phyloP scores from a whole-genome alignment of 257 asterid species.

The Nemophila menziesii region DNA sequence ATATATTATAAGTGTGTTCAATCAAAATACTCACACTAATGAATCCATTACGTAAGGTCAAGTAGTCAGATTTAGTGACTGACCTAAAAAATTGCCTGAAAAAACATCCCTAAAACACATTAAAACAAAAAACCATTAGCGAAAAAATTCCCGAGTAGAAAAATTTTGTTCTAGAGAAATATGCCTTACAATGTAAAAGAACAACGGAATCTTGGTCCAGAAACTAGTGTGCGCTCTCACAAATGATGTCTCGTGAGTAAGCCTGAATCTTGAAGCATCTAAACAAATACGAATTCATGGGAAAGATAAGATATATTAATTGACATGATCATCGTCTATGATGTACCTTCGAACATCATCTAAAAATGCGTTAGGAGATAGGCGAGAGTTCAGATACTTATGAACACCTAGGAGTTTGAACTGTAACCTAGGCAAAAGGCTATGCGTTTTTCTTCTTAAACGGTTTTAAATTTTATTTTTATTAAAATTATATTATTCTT shows the following conservation, averaged over 20 bases:
- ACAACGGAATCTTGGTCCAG: conserved; percentile 78
- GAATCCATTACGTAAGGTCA: conserved; percentile 91
- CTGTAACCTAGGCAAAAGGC: no score
- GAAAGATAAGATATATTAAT: no score
- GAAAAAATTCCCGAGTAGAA: background rate
- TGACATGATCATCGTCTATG: background rate
- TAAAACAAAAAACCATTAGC: conserved; percentile 1
- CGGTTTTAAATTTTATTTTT: no score
- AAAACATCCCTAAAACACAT: conserved; percentile 70
- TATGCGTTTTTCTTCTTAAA: no score
- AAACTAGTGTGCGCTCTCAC: conserved; percentile 91
- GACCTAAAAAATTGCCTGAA: conserved; percentile 78
- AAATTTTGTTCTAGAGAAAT: background rate
- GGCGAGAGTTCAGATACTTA: no score
- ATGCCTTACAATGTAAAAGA: conserved; percentile 68
- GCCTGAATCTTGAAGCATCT: conserved; percentile 95
- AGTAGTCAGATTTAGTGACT: conserved; percentile 78
- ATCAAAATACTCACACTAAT: conserved; percentile 48
- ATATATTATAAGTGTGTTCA: background rate
- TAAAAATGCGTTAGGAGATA: no score
- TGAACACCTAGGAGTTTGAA: no score
- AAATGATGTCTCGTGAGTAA: conserved; percentile 87
- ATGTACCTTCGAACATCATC: no score
- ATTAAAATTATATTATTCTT: no score
- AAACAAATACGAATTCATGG: conserved; percentile 26